Base-by-base conservation (phyloP, 1,139 yeast species). In the Saccharomyces hybrid region DNA sequence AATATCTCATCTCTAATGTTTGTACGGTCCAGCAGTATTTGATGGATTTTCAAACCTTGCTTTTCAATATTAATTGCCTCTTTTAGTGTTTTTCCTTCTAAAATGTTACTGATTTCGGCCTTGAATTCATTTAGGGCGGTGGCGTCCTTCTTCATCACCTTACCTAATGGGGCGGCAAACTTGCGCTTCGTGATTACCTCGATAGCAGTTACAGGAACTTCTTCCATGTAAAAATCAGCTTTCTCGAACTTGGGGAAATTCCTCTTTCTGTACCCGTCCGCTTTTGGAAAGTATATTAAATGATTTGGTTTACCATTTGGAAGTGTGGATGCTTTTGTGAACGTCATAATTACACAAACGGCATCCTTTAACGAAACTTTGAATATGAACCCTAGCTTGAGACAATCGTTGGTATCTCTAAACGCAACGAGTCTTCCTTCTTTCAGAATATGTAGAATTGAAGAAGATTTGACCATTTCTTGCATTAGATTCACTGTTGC, bases 351-450 rank as follows among this genome's bases (percentile, higher is more conserved):
- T 5, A 64, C 61, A 11, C 63, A 58, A 1, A 67, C 62, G 11
- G 72, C 75, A 52, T 71, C 76, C 32, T 70, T 73, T 32, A 62
- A 63, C 52, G 75, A 75, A 11, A 75, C 69, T 62, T 76, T 78
- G 50, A 79, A 72, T 42, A 84, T 68, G 59, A 83, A 77, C 2
- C 89, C 96, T 19, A 83, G 69, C 51, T 76, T 74, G 1, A 80
- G 66, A 6, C 70, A 68, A 5, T 70, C 75, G 9, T 69, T 64
- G 2, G 67, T 69, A 62, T 82, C 83, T 57, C 82, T 77, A 68
- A 74, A 87, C 8, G 84, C 77, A 53, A 88, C 67, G 53, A 87
- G 67, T 57, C 89, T 75, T 8, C 95, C 96, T 1, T 73, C 66
- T 50, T 71, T 74, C 53, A 86, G 68, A 14, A 79, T 69, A 27